Evolutionary conservation across 768 basidiomycete genomes (phyloP), one percentile per base, ranked within the genome.

Genomic region (Sporobolomyces pararoseus): DNA sequence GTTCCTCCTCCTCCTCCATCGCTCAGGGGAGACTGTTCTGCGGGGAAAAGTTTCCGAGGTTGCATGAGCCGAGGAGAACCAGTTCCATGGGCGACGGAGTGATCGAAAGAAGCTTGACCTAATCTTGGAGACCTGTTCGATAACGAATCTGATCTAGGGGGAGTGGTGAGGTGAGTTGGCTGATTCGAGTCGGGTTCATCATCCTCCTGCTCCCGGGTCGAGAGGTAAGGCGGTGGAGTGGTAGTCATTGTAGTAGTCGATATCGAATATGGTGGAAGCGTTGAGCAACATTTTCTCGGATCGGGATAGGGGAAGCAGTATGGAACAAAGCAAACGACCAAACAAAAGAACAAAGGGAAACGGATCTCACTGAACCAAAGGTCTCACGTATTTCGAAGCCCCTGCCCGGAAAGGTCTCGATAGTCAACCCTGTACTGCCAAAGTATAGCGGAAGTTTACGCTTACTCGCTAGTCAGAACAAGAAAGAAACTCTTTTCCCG

Each of bases 31-130:
- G 60, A 44, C 9, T 42, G 49, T 25, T 35, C 51, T 0, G 47
- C 51, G 3, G 53, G 16, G 46, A 70, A 70, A 46, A 70, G 69
- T 37, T 62, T 59, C 9, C 69, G 63, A 4, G 69, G 69, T 39
- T 61, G 59, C 44, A 61, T 61, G 31, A 34, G n/a, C 12, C 59
- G 44, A 16, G 59, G 59, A 3, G 59, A 61, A 2, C 59, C 59
- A 2, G 69, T 52, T 7, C 59, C 29, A 12, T 32, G 27, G 13
- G 47, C 62, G 42, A 70, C 44, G 14, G 69, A 65, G 21, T 64
- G 51, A 29, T 70, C 69, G 37, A 70, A 70, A 14, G 59, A 55
- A 23, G 64, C 53, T 39, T 70, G 69, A 27, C 69, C 69, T 35
- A 70, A 64, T 17, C 69, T 63, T 3, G 69, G 69, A 16, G 69